These are phyloP conservation scores for Brassica balearica DNA, from an alignment of 441 rosid genomes.

Conservation along the genomic window DNA sequence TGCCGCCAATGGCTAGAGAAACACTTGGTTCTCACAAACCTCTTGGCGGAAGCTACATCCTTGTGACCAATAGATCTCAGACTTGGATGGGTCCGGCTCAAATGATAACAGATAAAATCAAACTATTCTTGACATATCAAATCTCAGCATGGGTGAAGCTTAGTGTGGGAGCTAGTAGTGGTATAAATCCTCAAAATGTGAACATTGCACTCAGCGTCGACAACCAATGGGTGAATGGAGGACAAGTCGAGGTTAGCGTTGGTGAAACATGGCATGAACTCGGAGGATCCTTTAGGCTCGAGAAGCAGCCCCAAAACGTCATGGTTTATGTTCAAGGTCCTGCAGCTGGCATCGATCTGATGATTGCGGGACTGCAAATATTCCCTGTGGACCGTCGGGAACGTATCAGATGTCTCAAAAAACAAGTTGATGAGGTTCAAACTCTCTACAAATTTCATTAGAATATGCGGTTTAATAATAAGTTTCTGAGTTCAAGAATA, in stretches of 20 bases:
- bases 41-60: conserved; percentile 71
- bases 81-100: conserved; percentile 99
- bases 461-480: not conserved
- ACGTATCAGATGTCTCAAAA: conserved; percentile 65
- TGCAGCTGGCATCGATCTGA: conserved; percentile 69
- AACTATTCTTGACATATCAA: conserved; percentile 86
- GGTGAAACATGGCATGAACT: conserved; percentile 85
- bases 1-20: conserved; percentile 90
- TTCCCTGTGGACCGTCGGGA: conserved; percentile 74
- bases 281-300: conserved; percentile 85
- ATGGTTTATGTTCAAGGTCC: conserved; percentile 93
- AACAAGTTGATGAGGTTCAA: conserved; percentile 70
- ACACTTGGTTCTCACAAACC: conserved; percentile 75
- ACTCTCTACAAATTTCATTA: not conserved
- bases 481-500: not conserved
- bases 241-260: conserved; percentile 65
- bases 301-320: conserved; percentile 79
- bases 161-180: conserved; percentile 49
- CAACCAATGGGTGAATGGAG: conserved; percentile 89
- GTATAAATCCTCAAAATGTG: conserved; percentile 75
- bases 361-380: conserved; percentile 83
- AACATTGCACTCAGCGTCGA: conserved; percentile 88
- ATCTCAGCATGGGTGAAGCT: conserved; percentile 93
- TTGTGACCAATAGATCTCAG: conserved; percentile 72
- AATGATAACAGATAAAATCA: conserved; percentile 73